Percentiles rank a stretch among this genome's conserved stretches.
These are phyloP conservation scores for Apiospora saccharicola DNA, from an alignment of 2,329 filamentous ascomycete genomes.

Conservation along the genomic window DNA sequence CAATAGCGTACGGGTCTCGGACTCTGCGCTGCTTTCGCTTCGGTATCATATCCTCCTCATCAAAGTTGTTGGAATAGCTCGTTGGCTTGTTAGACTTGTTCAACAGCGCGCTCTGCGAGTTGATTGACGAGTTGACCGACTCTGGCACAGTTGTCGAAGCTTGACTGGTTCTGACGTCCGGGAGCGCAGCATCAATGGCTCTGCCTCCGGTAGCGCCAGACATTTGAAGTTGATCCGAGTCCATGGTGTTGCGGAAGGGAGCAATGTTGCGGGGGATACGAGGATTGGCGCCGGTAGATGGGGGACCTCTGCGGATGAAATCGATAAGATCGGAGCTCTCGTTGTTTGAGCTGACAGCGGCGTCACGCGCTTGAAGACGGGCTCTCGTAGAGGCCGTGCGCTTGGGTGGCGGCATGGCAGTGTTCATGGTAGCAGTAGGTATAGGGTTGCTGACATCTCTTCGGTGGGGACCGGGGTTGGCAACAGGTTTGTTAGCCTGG, in stretches of 20 bases:
- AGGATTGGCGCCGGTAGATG: constrained; percentile 64
- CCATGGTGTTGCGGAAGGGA: constrained; percentile 84
- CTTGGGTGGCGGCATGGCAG: constrained; percentile 50
- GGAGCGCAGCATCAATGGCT: constrained; percentile 64
- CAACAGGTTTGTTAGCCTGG: constrained; percentile 32
- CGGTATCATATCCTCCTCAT: constrained; percentile 65
- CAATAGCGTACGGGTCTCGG: constrained; percentile 93
- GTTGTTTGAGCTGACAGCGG: constrained; percentile 66
- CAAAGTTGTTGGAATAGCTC: constrained; percentile 49
- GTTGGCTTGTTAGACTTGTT: constrained; percentile 49
- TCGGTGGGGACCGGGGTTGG: constrained; percentile 34
- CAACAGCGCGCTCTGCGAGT: constrained; percentile 78
- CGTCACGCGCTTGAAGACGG: constrained; percentile 75
- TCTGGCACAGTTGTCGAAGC: constrained; percentile 65
- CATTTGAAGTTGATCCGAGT: constrained; percentile 75
- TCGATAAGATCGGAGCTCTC: constrained; percentile 90
- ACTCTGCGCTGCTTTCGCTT: constrained; percentile 79
- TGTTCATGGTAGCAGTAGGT: constrained; percentile 35
- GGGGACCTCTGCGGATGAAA: constrained; percentile 90
- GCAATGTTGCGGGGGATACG: constrained; percentile 85
- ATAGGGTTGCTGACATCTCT: constrained; percentile 45
- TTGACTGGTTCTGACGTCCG: constrained; percentile 63
- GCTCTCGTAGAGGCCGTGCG: constrained; percentile 52
- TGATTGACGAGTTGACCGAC: constrained; percentile 70
- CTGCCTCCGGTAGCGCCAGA: constrained; percentile 59